These are phyloP conservation scores for Phialophora chinensis DNA, from an alignment of 2,329 filamentous ascomycete genomes.

Conservation along the genomic window DNA sequence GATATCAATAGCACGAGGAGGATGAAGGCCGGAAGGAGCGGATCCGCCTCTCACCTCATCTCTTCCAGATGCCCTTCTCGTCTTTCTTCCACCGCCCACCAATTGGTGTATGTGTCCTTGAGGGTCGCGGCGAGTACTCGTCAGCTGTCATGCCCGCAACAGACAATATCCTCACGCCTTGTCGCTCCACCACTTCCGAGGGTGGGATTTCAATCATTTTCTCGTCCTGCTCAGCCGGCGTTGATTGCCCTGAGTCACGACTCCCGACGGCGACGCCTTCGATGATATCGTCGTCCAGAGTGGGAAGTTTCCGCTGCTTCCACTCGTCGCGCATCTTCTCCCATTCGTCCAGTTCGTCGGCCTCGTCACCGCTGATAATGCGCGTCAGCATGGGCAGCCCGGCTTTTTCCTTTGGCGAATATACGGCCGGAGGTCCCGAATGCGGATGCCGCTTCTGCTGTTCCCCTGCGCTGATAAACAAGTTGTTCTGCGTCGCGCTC, in stretches of 20 bases:
- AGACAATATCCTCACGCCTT: constrained; percentile 16
- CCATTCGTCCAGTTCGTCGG: constrained; percentile 35
- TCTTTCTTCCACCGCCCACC: constrained; percentile 31
- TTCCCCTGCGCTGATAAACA: constrained; percentile 26
- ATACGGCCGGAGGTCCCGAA: constrained; percentile 35
- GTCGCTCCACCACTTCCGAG: constrained; percentile 12
- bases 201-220: constrained; percentile 7
- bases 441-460: constrained; percentile 36
- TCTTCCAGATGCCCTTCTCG: constrained; percentile 34
- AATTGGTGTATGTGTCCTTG: constrained; percentile 27
- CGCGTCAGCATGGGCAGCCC: constrained; percentile 32
- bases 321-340: constrained; percentile 32
- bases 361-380: constrained; percentile 37
- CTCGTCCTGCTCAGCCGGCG: constrained; percentile 8
- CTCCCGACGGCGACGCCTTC: constrained; percentile 24
- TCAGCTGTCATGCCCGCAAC: constrained; percentile 3
- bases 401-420: constrained; percentile 14
- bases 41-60: background rate
- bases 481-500: constrained; percentile 17
- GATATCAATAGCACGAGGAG: background rate
- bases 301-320: constrained; percentile 24
- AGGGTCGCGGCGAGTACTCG: constrained; percentile 19
- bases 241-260: constrained; percentile 19
- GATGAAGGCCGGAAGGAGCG: background rate
- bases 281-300: constrained; percentile 25